Percentiles rank a stretch among this genome's conserved stretches.
Conservation (phyloP, 495 filamentous ascomycete genomes). For the Saxophila tyrrhenica region DNA sequence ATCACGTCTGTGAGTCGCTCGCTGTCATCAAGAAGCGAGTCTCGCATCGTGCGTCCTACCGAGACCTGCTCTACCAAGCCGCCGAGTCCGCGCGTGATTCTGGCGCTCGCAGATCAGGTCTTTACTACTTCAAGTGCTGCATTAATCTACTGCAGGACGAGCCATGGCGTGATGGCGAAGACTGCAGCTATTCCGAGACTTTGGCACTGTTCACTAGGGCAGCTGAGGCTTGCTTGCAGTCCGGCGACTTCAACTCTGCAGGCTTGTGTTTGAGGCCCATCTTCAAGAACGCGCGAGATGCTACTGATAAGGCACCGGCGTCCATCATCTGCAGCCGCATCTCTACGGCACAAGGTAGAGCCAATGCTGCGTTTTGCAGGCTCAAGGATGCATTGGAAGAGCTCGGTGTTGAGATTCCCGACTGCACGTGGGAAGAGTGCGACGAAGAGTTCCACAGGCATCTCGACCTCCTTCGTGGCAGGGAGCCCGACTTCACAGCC, state of each 20-base stretch:
- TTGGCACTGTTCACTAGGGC: conserved; percentile 59
- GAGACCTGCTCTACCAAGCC: conserved; percentile 63
- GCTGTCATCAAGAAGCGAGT: conserved; percentile 59
- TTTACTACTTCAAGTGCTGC: conserved; percentile 65
- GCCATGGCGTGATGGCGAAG: conserved; percentile 60
- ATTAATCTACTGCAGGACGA: conserved; percentile 65
- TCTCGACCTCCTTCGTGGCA: conserved; percentile 40
- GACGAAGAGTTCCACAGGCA: conserved; percentile 58
- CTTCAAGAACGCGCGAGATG: conserved; percentile 51
- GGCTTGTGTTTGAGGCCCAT: conserved; percentile 51
- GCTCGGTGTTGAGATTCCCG: conserved; percentile 52
- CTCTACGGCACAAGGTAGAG: conserved; percentile 59
- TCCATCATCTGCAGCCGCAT: conserved; percentile 71
- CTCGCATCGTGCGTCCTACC: conserved; percentile 46
- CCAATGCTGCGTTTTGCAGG: conserved; percentile 51
- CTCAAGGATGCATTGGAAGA: conserved; percentile 57
- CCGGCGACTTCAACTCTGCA: conserved; percentile 53
- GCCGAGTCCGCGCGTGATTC: conserved; percentile 66
- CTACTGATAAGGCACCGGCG: conserved; percentile 64
- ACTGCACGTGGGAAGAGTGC: conserved; percentile 61
- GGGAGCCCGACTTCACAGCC: neutral
- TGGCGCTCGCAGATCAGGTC: conserved; percentile 65
- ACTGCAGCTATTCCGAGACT: conserved; percentile 78
- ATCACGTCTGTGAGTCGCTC: conserved; percentile 63
- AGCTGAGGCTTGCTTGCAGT: conserved; percentile 72